Base-by-base conservation (phyloP, 441 rosid genomes). In the Populus trichocarpa region DNA sequence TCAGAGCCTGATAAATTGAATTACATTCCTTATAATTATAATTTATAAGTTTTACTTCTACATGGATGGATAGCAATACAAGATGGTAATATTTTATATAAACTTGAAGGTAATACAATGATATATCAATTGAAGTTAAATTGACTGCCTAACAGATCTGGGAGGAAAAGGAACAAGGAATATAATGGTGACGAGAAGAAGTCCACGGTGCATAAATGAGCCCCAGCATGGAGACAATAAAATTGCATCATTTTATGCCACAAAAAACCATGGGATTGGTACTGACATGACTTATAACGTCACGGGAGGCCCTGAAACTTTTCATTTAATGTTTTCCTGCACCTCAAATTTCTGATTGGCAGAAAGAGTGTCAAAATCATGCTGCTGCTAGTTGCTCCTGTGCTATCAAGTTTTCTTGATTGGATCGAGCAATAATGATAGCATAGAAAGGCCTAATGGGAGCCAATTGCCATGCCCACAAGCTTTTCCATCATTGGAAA, bases 341-440 rank as follows among this genome's bases (percentile, higher is more conserved):
- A 3, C 59, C 33, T 6, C 38, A 57, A 13, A n/a, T 23, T 23
- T 61, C 30, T 40, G 30, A 69, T 26, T 23, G 63, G 78, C 12
- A 35, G 73, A 68, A 68, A 61, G 35, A 13, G 36, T 2, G 35
- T n/a, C 26, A 36, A 40, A 74, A 3, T 2, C 16, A 8, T 2
- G 1, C 0, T 23, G 36, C 5, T 30, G 38, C 53, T 38, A 66
- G 33, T 32, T 46, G 38, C 53, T 38, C 66, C 65, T 71, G 84
- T 57, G 78, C 72, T 71, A 53, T 38, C 72, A 42, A 68, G 18
- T 7, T 71, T 18, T 16, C 42, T 78, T 73, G 80, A 75, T 73
- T 70, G 64, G 81, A 68, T 76, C 73, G 69, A 66, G 83, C 72
- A 77, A 84, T 79, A 84, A 83, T 84, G 59, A 75, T 25, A 33